Base-by-base conservation (phyloP, 192 early-diverging fungal genomes). In the Ambispora gerdemannii region DNA sequence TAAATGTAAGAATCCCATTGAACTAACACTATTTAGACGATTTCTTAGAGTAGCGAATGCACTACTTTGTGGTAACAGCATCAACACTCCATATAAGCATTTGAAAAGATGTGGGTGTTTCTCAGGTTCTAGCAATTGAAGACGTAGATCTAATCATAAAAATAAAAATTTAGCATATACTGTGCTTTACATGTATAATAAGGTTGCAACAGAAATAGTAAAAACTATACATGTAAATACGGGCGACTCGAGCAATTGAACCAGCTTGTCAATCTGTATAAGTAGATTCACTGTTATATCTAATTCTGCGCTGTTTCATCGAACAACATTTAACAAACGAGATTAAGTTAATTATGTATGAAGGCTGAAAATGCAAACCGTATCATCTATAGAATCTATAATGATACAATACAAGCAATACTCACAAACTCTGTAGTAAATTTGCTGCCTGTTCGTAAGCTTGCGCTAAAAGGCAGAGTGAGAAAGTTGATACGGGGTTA, bases 191-290 rank as follows among this genome's bases (percentile, higher is more conserved):
- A 50, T 19, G 51, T 7, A 27, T 50, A 72, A 50, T 4, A 13
- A 1, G n/a, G n/a, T n/a, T n/a, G n/a, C n/a, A n/a, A n/a, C 34
- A 22, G 32, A 19, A 4, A 35, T 47, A 35, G 34, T 58, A n/a
- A 4, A 17, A 31, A 58, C 11, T 75, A 76, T 82, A 84, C 85
- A 93, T 4, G 96, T 96, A 81, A 99, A 99, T 17, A 99, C 95
- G 7, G 98, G 98, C 0, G 92, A 93, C 77, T 99, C 98, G 19
- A 99, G 74, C 3, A 99, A 81, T 78, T 98, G 96, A 31, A 99
- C 98, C 2, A 99, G 87, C 71, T 98, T 99, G 74, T 99, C 98
- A 27, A 98, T 88, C 74, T 98, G 96, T 35, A 99, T 93, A 20
- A 99, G 77, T 30, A 96, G 82, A 62, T 88, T 91, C 36, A 99